These are phyloP conservation scores for Xanthoparmelia taractica DNA, from an alignment of 495 filamentous ascomycete genomes.

Conservation along the genomic window DNA sequence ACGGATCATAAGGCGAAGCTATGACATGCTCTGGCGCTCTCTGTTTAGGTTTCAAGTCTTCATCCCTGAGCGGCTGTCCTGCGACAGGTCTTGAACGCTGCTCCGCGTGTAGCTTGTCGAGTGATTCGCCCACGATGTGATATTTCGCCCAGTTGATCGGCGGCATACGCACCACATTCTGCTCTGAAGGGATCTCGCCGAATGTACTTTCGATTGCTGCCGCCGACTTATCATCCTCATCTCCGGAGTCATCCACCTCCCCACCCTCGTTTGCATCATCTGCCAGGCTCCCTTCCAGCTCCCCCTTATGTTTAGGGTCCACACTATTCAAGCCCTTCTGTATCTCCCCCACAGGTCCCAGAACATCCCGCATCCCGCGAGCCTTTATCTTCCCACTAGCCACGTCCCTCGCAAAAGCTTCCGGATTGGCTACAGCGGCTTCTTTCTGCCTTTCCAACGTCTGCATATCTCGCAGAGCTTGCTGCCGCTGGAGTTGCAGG, in stretches of 20 bases:
- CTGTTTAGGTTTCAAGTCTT: conserved; percentile 27
- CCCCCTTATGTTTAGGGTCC: conserved; percentile 28
- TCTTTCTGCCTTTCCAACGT: conserved; percentile 54
- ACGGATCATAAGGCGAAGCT: conserved; percentile 68
- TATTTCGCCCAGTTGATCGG: conserved; percentile 90
- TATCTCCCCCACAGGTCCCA: conserved; percentile 1
- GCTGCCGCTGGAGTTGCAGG: conserved; percentile 72
- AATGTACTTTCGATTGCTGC: conserved; percentile 25
- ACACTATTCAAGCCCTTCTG: conserved; percentile 35
- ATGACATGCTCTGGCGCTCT: conserved; percentile 50
- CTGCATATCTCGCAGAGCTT: conserved; percentile 62
- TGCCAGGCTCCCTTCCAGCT: conserved; percentile 20
- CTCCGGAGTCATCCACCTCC: conserved; percentile 23
- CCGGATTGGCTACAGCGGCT: conserved; percentile 59
- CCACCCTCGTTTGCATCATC: conserved; percentile 37
- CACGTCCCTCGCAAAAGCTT: conserved; percentile 57
- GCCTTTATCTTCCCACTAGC: conserved; percentile 44
- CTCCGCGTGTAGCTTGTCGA: conserved; percentile 78
- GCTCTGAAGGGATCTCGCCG: conserved; percentile 60
- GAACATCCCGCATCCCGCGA: conserved; percentile 33
- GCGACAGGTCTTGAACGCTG: conserved; percentile 56
- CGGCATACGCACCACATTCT: conserved; percentile 75
- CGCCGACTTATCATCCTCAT: conserved; percentile 28
- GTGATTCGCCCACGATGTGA: conserved; percentile 65
- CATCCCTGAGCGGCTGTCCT: conserved; percentile 45